A percentile compares a stretch with the other conserved stretches of the same genome.
Conservation (phyloP, 164 flowering plant species). For the Liquidambar formosana region DNA sequence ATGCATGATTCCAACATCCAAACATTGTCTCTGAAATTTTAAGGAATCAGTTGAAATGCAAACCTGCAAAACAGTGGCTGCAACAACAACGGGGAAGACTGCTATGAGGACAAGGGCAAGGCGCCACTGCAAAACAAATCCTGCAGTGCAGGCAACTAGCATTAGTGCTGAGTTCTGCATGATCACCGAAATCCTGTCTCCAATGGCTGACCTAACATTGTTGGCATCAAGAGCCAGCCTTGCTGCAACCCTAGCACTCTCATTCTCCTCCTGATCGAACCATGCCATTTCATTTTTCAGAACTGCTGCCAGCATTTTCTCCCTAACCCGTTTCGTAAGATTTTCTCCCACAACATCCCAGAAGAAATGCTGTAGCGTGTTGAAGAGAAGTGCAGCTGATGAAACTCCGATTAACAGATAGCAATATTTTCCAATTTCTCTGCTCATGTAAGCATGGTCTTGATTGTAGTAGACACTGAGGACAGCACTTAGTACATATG, state of each 20-base stretch:
- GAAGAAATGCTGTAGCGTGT: slow-evolving; percentile 86
- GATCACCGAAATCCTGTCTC: slow-evolving; percentile 91
- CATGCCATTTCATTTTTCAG: slow-evolving; percentile 91
- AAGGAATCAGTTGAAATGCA: background rate
- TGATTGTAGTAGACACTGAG: slow-evolving; percentile 87
- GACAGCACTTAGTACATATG: slow-evolving; percentile 94
- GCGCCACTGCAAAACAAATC: slow-evolving; percentile 95
- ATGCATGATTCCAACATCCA: background rate
- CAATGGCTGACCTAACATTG: slow-evolving; percentile 95
- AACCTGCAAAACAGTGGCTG: slow-evolving; percentile 96
- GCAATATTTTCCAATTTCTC: slow-evolving; percentile 81
- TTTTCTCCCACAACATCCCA: slow-evolving; percentile 98
- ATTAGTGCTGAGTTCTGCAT: slow-evolving; percentile 95
- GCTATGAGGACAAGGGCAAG: slow-evolving; percentile 94
- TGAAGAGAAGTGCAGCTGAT: slow-evolving; percentile 86
- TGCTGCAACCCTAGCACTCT: slow-evolving; percentile 84
- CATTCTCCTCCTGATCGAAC: slow-evolving; percentile 97
- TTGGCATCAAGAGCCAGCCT: slow-evolving; percentile 92
- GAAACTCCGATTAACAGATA: slow-evolving; percentile 87
- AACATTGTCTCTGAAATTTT: background rate
- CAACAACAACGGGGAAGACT: slow-evolving; percentile 94
- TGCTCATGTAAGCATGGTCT: slow-evolving; percentile 71
- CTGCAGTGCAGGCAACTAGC: slow-evolving; percentile 94
- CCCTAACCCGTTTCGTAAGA: slow-evolving; percentile 85
- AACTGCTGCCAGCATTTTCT: slow-evolving; percentile 86